Base-by-base conservation (phyloP, 345 rosid genomes). In the Diplotaxis tenuifolia region DNA sequence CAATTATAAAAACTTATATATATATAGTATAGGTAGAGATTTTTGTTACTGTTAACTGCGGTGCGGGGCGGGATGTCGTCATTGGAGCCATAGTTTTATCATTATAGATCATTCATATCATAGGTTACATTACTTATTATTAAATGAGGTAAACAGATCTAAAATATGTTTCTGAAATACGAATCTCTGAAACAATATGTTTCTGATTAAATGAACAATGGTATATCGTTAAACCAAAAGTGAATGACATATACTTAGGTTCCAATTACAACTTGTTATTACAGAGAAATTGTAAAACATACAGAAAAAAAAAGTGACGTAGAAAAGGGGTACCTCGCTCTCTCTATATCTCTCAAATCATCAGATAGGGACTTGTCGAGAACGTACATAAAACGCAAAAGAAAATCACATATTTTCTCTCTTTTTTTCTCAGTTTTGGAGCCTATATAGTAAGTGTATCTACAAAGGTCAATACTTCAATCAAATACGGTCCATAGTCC, bases 341-440 rank as follows among this genome's bases (percentile, higher is more conserved):
- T 56, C 49, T 61, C 9, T 54, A 21, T 29, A 21, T 62, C 66
- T 75, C 29, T 45, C 60, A 23, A 55, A 76, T 63, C 79, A 59
- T 67, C 40, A 21, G 71, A 76, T 6, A 57, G 36, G 61, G 80
- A 76, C 80, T 32, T 57, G 62, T 70, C 72, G 15, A 76, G 45
- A 70, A 65, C 62, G 54, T 76, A 76, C 75, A 64, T 52, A 75
- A 55, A 69, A 62, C 53, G 40, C 21, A 70, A 68, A 61, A 42
- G 28, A 10, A 10, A 21, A 64, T 56, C 62, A 70, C 80, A 63
- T 76, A 60, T 76, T 60, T 52, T 68, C n/a, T 70, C 49, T 56
- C 18, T 55, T 45, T 29, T 63, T 7, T 42, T 49, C 69, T 40
- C 34, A 1, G 3, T 18, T 32, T 47, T 36, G 34, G 57, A 18